These are phyloP conservation scores for Fallopia convolvulus DNA, from an alignment of 148 eudicot genomes.

Conservation along the genomic window DNA sequence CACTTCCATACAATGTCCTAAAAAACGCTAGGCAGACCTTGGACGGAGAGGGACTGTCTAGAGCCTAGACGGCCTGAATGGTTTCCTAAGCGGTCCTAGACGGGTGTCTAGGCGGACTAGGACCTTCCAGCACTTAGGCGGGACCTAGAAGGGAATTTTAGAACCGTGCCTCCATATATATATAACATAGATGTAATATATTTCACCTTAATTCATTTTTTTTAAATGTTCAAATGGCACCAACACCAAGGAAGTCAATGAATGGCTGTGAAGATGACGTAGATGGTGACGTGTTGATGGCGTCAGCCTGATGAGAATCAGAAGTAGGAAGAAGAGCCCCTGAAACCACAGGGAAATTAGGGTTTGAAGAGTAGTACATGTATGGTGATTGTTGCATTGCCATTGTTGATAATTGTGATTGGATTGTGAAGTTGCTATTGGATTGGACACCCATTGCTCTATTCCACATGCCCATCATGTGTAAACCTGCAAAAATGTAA, in stretches of 20 bases:
- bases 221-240: conserved; percentile 36
- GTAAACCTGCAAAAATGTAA: not conserved
- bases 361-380: conserved; percentile 13
- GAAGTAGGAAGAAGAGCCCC: not conserved
- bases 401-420: conserved; percentile 5
- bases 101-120: too few species aligned
- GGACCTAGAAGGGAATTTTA: too few species aligned
- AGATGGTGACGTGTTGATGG: conserved; percentile 18
- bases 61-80: too few species aligned
- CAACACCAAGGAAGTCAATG: conserved; percentile 89
- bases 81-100: too few species aligned
- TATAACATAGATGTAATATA: too few species aligned
- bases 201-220: too few species aligned
- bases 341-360: not conserved
- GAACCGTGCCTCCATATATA: too few species aligned
- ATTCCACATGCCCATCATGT: conserved; percentile 33
- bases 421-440: conserved; percentile 6
- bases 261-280: conserved; percentile 35
- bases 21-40: too few species aligned
- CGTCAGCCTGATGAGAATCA: not conserved
- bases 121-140: too few species aligned
- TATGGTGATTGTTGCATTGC: not conserved
- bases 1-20: too few species aligned
- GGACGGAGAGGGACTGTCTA: too few species aligned
- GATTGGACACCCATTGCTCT: conserved; percentile 20